Evolutionary conservation across 306 rosid genomes (phyloP).

Genomic region (Sicyos edulis): DNA sequence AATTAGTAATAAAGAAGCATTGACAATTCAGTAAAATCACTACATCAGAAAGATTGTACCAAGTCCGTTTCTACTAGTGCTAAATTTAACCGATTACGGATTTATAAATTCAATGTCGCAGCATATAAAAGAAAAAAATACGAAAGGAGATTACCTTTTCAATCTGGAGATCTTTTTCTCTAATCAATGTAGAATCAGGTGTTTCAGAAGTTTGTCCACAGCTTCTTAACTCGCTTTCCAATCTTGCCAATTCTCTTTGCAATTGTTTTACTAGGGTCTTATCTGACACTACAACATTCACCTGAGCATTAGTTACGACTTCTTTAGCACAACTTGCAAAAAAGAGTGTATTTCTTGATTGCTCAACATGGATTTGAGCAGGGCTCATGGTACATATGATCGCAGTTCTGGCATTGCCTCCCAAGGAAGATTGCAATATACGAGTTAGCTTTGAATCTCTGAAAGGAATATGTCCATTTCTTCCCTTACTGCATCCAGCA

Average conservation of each 20-base stretch:
- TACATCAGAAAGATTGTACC: not conserved
- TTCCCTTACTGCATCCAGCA: slow-evolving; percentile 75
- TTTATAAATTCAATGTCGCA: not conserved
- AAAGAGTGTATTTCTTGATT: slow-evolving; percentile 92
- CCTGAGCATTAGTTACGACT: slow-evolving; percentile 83
- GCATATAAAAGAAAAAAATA: not conserved
- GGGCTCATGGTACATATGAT: slow-evolving; percentile 98
- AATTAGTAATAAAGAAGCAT: not conserved
- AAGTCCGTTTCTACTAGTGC: not conserved
- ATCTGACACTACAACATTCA: slow-evolving; percentile 87
- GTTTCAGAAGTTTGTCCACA: slow-evolving; percentile 34
- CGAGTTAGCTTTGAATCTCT: slow-evolving; percentile 99
- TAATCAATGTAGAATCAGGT: slow-evolving; percentile 50
- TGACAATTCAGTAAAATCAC: not conserved
- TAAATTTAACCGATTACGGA: not conserved
- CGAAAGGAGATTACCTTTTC: slow-evolving; percentile 50
- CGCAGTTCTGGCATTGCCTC: slow-evolving; percentile 97
- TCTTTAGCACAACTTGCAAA: slow-evolving; percentile 98
- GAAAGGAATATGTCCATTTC: slow-evolving; percentile 92
- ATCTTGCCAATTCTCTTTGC: slow-evolving; percentile 86
- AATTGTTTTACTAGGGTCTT: slow-evolving; percentile 89
- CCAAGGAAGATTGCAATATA: slow-evolving; percentile 90
- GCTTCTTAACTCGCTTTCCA: slow-evolving; percentile 49
- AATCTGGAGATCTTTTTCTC: slow-evolving; percentile 75
- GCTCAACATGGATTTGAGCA: slow-evolving; percentile 83